Base-by-base conservation (phyloP, 1,284 basidiomycete species). In the Ganoderma multipileum region DNA sequence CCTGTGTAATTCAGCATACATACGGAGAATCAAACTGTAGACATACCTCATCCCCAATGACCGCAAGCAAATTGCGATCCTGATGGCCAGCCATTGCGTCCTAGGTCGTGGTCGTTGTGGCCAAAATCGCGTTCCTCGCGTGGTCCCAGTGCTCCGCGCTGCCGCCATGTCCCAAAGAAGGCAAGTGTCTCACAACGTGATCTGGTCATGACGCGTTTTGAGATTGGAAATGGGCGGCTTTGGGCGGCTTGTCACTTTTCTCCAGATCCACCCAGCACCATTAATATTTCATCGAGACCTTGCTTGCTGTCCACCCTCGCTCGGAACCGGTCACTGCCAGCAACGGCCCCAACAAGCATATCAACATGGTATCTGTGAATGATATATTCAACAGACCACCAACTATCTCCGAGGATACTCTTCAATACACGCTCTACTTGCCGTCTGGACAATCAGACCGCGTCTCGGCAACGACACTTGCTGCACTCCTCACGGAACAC, bases 41-140 rank as follows among this genome's bases (percentile, higher is more conserved):
- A 18, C 63, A 39, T 75, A 96, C 96, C 85, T 98, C 96, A 81
- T 98, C 96, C 52, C 96, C 97, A 71, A 98, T 98, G 76, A 96
- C 95, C 38, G 96, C 96, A 61, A 98, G 87, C 54, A 98, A 83
- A 70, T 87, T 93, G 65, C 96, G 88, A 80, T 96, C 95, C 82
- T 95, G 95, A 52, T 89, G 84, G 69, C 84, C 81, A 68, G 84
- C 83, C 76, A 79, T 79, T 38, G 65, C 70, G 66, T 38, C 16
- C 57, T 54, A 30, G 30, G 30, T 28, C 39, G 63, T 41, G 60
- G 57, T 66, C 14, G 63, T 39, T 52, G 28, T 28, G 50, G 52
- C n/a, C 23, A 14, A 62, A 50, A 67, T 63, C 39, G 68, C 41
- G 59, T 50, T 64, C 67, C 52, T 39, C 62, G 68, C 28, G 60